Base-by-base conservation (phyloP, 1,284 basidiomycete species). In the Volvariella surrecta region DNA sequence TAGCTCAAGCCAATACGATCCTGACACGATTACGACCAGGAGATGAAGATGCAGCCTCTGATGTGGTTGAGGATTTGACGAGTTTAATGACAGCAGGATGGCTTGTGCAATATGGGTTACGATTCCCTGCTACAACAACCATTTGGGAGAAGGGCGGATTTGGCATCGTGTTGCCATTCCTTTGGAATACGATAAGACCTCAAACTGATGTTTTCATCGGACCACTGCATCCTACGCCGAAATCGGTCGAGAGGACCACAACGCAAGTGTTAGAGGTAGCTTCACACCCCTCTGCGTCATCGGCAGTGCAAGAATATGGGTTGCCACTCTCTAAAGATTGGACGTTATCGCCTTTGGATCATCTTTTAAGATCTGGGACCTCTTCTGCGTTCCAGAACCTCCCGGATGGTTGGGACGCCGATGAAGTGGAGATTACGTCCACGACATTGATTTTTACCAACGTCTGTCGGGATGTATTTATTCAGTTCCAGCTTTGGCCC, bases 351-450 rank as follows among this genome's bases (percentile, higher is more conserved):
- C 79, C 91, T 0, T 60, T 97, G 3, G 77, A 91, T 53, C 87
- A 94, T 52, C 75, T 98, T 4, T 67, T 97, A 11, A 78, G 82
- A 4, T 91, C 88, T 0, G 82, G 82, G 3, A 75, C 78, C 7
- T 89, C 89, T 0, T 62, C 71, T 0, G 83, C 88, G 1, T 82
- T 93, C 61, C 71, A 74, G 39, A 60, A 62, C n/a, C 58, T 89
- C 1, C 89, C 90, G 1, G 52, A 64, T 0, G 71, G 74, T 3
- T 96, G 92, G 92, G 73, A 86, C 55, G 79, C 80, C 0, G 83
- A 78, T 15, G 93, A 97, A 60, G 68, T 77, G 10, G 85, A 94
- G 21, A 67, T 97, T 10, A 80, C 85, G 8, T 75, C 81, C 16
- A 76, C 81, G 0, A 72, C 77, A 3, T 63, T 93, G 2, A 56